A percentile compares a stretch with the other conserved stretches of the same genome.
These are phyloP conservation scores for Suhomyces kunorum DNA, from an alignment of 1,139 yeast species.

Conservation along the genomic window DNA sequence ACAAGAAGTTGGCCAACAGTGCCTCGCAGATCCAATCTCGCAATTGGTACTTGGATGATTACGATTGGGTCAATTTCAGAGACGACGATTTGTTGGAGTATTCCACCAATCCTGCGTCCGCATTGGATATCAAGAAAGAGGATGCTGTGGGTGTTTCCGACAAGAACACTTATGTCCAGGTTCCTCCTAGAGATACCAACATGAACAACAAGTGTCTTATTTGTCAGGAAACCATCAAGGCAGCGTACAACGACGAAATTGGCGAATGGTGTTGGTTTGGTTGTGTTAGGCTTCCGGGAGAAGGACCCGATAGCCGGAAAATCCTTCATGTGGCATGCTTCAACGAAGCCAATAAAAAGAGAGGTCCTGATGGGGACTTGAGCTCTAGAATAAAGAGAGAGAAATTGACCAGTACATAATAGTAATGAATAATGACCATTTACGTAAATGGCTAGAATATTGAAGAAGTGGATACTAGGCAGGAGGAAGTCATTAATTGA, in stretches of 20 bases:
- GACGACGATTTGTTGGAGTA: slow-evolving; percentile 55
- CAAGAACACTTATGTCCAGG: slow-evolving; percentile 53
- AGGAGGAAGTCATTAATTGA: too few relatives aligned
- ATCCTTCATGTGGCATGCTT: slow-evolving; percentile 83
- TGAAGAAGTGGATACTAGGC: too few relatives aligned
- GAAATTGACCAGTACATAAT: slow-evolving; percentile 11
- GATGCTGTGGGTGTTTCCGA: slow-evolving; percentile 12
- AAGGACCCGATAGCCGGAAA: slow-evolving; percentile 40
- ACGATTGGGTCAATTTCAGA: slow-evolving; percentile 72
- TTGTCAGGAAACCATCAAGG: slow-evolving; percentile 79
- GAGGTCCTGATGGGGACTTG: slow-evolving; percentile 41
- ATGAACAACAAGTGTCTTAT: slow-evolving; percentile 79
- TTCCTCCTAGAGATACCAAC: slow-evolving; percentile 69
- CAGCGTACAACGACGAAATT: slow-evolving; percentile 80
- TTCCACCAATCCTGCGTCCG: slow-evolving; percentile 23
- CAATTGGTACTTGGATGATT: slow-evolving; percentile 77
- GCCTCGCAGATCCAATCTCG: slow-evolving; percentile 61
- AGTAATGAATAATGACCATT: slow-evolving; percentile 8
- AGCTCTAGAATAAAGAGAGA: slow-evolving; percentile 34
- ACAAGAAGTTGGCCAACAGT: slow-evolving; percentile 61
- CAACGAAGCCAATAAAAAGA: slow-evolving; percentile 58
- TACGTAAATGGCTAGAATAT: too few relatives aligned
- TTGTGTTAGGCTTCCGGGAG: slow-evolving; percentile 69
- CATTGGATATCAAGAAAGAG: slow-evolving; percentile 15
- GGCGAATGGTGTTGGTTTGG: slow-evolving; percentile 97